Conservation (phyloP, 2,329 filamentous ascomycete genomes). For the Ascochyta lentis region DNA sequence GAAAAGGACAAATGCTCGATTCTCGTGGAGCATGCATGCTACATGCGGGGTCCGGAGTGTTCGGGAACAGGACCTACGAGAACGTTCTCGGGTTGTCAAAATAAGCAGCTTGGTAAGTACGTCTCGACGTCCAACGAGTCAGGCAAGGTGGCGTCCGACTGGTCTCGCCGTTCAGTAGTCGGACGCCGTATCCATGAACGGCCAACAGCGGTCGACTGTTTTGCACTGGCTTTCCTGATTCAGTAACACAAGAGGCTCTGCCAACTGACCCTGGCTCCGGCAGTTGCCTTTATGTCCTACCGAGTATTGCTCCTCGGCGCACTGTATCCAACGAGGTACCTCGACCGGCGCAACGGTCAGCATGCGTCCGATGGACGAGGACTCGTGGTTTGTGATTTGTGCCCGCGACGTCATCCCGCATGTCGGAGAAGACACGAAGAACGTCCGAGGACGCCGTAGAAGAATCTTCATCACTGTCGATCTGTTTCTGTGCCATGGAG, state of each 20-base stretch:
- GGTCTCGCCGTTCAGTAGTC: background rate
- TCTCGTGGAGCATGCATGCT: no score
- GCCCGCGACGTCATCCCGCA: conserved; percentile 11
- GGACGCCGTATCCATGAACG: background rate
- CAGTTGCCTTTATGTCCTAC: no score
- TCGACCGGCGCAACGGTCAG: background rate
- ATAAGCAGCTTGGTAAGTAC: no score
- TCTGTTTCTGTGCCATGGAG: background rate
- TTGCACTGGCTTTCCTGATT: background rate
- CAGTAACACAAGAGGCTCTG: background rate
- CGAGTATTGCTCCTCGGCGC: background rate
- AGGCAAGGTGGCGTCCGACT: no score
- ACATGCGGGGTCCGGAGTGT: no score
- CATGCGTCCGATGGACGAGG: background rate
- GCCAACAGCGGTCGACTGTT: background rate
- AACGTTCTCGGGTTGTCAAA: no score
- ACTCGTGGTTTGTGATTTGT: background rate
- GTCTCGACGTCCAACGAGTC: no score
- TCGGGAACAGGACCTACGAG: no score
- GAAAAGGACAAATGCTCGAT: no score
- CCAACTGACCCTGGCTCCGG: no score
- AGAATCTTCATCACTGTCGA: background rate
- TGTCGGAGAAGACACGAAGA: conserved; percentile 11
- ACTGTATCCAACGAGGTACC: background rate
- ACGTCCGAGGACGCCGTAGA: conserved; percentile 4